Conservation (phyloP, 2,329 filamentous ascomycete genomes). For the Beauveria scarabaeidicola region DNA sequence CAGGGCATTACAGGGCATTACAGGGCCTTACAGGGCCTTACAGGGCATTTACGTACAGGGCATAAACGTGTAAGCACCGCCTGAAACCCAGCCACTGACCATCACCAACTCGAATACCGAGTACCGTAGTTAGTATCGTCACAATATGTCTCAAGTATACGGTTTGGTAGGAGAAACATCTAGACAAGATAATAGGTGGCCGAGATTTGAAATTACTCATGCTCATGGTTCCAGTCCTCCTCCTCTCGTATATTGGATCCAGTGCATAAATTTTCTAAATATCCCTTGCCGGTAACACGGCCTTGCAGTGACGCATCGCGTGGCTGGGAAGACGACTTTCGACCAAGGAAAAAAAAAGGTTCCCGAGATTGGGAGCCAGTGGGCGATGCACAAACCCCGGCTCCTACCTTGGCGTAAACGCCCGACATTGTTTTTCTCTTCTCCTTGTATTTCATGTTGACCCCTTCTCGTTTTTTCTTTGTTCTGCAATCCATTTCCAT, state of each 20-base stretch:
- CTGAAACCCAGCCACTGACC: background rate
- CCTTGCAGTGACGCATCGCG: background rate
- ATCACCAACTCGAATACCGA: background rate
- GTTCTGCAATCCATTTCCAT: background rate
- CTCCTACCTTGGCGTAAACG: background rate
- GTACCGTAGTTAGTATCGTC: too few relatives aligned
- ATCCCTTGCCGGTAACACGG: background rate
- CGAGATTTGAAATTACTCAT: background rate
- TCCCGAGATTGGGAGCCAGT: background rate
- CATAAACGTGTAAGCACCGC: background rate
- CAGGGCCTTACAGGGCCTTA: background rate
- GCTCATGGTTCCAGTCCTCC: background rate
- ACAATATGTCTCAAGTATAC: background rate
- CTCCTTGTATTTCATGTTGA: background rate
- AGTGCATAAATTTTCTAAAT: background rate
- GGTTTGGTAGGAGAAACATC: background rate
- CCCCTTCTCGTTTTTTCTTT: background rate
- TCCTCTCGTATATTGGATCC: background rate
- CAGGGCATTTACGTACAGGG: background rate
- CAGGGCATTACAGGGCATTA: background rate
- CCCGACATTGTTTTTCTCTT: background rate
- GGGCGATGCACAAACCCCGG: background rate
- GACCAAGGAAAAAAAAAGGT: background rate
- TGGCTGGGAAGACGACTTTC: constrained; percentile 2
- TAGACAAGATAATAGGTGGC: background rate